Conservation (phyloP, 2,329 filamentous ascomycete genomes). For the Cercospora sp. region DNA sequence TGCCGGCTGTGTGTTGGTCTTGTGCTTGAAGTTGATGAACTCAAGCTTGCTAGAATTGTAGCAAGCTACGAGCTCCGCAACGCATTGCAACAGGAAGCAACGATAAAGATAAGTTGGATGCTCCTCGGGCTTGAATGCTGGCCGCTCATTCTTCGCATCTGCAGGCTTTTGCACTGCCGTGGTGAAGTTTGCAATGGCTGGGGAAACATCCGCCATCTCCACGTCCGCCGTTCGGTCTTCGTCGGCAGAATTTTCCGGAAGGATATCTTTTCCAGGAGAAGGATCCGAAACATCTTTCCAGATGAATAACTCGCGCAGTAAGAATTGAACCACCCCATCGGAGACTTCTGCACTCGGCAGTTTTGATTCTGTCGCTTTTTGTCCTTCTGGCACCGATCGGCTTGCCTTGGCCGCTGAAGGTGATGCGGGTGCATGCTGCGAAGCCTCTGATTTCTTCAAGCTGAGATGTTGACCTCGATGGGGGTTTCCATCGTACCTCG, state of each 20-base stretch:
- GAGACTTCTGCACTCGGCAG: slow-evolving; percentile 85
- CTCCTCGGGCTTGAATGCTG: slow-evolving; percentile 83
- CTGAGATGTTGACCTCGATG: slow-evolving; percentile 56
- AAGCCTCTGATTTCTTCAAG: slow-evolving; percentile 45
- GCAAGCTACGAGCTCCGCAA: slow-evolving; percentile 84
- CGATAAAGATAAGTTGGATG: slow-evolving; percentile 96
- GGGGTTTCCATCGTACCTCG: slow-evolving; percentile 58
- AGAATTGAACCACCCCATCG: slow-evolving; percentile 91
- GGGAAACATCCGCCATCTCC: slow-evolving; percentile 49
- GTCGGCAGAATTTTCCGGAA: slow-evolving; percentile 39
- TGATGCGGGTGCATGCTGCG: slow-evolving; percentile 29
- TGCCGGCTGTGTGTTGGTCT: slow-evolving; percentile 75
- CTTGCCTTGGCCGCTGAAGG: slow-evolving; percentile 43
- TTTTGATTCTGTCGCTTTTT: slow-evolving; percentile 72
- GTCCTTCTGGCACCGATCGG: slow-evolving; percentile 33
- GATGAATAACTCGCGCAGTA: slow-evolving; percentile 86
- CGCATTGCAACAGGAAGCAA: slow-evolving; percentile 88
- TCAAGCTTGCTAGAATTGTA: slow-evolving; percentile 96
- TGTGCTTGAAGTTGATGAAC: slow-evolving; percentile 98
- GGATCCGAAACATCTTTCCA: slow-evolving; percentile 93
- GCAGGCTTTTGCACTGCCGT: slow-evolving; percentile 33
- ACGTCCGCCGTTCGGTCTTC: slow-evolving; percentile 47
- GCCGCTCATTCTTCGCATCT: slow-evolving; percentile 57
- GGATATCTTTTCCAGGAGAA: slow-evolving; percentile 54
- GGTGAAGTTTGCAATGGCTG: slow-evolving; percentile 27